phyloP scores from a whole-genome alignment of 805 yeast genomes.

The Yarrowia deformans region DNA sequence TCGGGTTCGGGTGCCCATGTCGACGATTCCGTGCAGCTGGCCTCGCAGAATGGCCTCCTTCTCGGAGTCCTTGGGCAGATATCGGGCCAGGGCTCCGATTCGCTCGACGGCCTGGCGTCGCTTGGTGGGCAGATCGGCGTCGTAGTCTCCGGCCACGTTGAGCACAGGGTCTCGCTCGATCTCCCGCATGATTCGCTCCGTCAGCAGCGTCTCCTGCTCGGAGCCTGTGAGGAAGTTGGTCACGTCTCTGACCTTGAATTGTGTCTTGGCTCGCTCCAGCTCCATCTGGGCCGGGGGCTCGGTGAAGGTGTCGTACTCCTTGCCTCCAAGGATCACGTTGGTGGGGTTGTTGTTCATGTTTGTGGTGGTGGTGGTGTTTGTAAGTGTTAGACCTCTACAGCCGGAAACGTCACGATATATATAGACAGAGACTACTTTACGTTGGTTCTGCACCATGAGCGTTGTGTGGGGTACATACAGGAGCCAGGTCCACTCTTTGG shows the following conservation, averaged over 20 bases:
- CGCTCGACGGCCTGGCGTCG: conserved; percentile 52
- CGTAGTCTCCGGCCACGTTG: conserved; percentile 56
- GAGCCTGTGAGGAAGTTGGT: conserved; percentile 57
- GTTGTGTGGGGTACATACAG: conserved; percentile 14
- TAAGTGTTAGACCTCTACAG: not conserved
- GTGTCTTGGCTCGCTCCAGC: conserved; percentile 52
- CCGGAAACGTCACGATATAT: too few species aligned
- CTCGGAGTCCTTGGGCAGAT: conserved; percentile 46
- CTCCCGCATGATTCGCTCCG: conserved; percentile 53
- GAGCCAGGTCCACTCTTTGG: too few species aligned
- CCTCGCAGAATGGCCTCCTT: conserved; percentile 45
- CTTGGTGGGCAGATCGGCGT: conserved; percentile 54
- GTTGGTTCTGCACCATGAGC: too few species aligned
- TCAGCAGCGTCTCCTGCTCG: conserved; percentile 51
- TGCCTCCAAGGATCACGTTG: conserved; percentile 38
- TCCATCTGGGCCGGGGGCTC: conserved; percentile 53
- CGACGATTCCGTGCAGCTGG: conserved; percentile 53
- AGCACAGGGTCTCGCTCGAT: conserved; percentile 65
- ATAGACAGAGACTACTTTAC: too few species aligned
- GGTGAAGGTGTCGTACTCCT: conserved; percentile 45
- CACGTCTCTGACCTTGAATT: conserved; percentile 52
- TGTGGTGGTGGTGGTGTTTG: not conserved
- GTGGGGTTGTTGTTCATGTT: conserved; percentile 39
- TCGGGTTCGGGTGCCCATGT: conserved; percentile 82
- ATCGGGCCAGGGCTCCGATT: conserved; percentile 48